Base-by-base conservation (phyloP, 2,329 filamentous ascomycete species). In the Aspergillus costaricaensis region DNA sequence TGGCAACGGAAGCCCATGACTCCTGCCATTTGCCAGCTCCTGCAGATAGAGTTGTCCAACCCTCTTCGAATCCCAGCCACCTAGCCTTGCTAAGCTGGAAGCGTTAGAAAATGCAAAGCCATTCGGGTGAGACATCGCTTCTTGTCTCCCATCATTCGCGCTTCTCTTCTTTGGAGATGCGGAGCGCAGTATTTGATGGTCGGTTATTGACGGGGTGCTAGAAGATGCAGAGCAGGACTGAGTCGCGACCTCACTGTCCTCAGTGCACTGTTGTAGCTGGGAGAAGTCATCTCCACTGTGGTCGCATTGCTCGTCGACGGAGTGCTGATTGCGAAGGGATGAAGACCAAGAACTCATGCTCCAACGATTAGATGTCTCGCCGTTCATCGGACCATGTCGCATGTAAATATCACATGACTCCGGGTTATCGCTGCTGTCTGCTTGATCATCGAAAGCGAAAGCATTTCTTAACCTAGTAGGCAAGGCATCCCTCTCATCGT, bases 31-130 rank as follows among this genome's bases (percentile, higher is more conserved):
- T 15, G 77, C 73, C 61, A 83, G 68, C 61, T 83, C 77, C 59
- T 83, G 79, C 5, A 86, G 70, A 68, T 84, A 86, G n/a, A 83
- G 77, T 61, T 83, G 81, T 3, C 81, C 83, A 2, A 83, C 81
- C 59, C 82, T 81, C 58, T 81, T 82, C 1, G 82, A 81, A 55
- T 83, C 81, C 80, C 83, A 86, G 36, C 80, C 78, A 7, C 80
- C 80, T 60, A 83, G 77, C 63, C 81, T 80, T n/a, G 81, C 82
- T 56, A 86, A 71, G 55, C 81, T 80, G 14, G 83, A 82, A 10
- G 82, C 82, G n/a, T 80, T 75, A 5, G 77, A 75, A 41, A 82
- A 75, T 4, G 80, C 72, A 59, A 80, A 76, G 5, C 73, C 70
- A 51, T 75, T 70, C 55, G 79, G 76, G 55, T 79, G 78, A 32